A percentile compares a stretch with the other conserved stretches of the same genome.
These are phyloP conservation scores for Plasmopara muralis DNA, from an alignment of 352 stramenopile genomes.

Conservation along the genomic window DNA sequence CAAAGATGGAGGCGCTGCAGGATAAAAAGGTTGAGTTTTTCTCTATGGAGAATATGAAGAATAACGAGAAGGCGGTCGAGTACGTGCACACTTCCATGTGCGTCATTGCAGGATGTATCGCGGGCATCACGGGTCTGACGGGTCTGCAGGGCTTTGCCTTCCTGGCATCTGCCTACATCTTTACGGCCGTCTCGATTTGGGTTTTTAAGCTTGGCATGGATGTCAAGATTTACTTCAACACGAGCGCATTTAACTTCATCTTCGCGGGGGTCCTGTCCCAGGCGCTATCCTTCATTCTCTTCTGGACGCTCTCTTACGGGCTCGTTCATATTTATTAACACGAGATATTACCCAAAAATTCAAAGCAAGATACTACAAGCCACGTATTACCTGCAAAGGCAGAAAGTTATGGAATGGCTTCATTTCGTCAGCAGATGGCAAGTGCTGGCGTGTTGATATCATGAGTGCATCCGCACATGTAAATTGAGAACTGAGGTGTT, in stretches of 20 bases:
- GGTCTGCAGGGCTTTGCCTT: slow-evolving; percentile 70
- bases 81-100: slow-evolving; percentile 82
- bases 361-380: no score
- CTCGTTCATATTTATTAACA: slow-evolving; percentile 88
- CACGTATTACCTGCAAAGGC: no score
- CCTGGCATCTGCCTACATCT: slow-evolving; percentile 53
- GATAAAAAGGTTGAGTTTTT: slow-evolving; percentile 81
- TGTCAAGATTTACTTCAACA: slow-evolving; percentile 80
- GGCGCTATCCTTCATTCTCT: slow-evolving; percentile 82
- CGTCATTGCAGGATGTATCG: slow-evolving; percentile 74
- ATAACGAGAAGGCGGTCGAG: slow-evolving; percentile 72
- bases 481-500: no score
- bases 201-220: slow-evolving; percentile 70
- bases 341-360: no score
- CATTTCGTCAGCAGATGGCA: no score
- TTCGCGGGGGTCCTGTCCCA: slow-evolving; percentile 69
- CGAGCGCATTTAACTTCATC: slow-evolving; percentile 55
- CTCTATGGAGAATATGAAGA: slow-evolving; percentile 83
- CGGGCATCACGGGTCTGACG: slow-evolving; percentile 72
- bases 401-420: no score
- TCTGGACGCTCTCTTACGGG: slow-evolving; percentile 85
- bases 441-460: no score
- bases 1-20: slow-evolving; percentile 50
- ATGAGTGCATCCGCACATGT: no score
- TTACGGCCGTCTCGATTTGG: slow-evolving; percentile 58